Percentiles rank a stretch among this genome's conserved stretches.
Conservation (phyloP, 805 yeast genomes). For the Ogataea sp. region DNA sequence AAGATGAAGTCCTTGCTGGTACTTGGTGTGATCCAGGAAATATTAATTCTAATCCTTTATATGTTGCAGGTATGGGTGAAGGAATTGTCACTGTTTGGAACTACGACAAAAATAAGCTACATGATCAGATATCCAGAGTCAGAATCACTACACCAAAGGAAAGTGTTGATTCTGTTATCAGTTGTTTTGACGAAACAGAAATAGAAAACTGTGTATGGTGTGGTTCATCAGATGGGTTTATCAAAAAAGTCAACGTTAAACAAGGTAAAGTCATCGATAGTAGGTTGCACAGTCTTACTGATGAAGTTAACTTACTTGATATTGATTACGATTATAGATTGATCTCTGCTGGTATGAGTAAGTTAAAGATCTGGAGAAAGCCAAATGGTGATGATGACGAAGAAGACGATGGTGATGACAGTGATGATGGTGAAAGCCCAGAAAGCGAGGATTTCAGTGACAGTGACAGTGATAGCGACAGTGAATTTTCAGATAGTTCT, state of each 20-base stretch:
- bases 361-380: slow-evolving; percentile 66
- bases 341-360: slow-evolving; percentile 78
- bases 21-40: slow-evolving; percentile 56
- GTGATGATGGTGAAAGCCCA: slow-evolving; percentile 4
- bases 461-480: slow-evolving; percentile 8
- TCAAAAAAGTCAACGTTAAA: slow-evolving; percentile 59
- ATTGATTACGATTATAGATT: slow-evolving; percentile 75
- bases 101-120: slow-evolving; percentile 54
- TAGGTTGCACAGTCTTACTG: slow-evolving; percentile 57
- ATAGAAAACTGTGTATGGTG: slow-evolving; percentile 54
- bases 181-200: slow-evolving; percentile 46
- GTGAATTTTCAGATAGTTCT: slow-evolving; percentile 4
- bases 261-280: slow-evolving; percentile 57
- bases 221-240: slow-evolving; percentile 70
- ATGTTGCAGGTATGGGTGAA: slow-evolving; percentile 81
- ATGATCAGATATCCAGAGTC: slow-evolving; percentile 75
- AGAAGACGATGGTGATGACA: slow-evolving; percentile 23
- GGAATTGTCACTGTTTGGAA: slow-evolving; percentile 88
- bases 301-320: slow-evolving; percentile 73
- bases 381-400: slow-evolving; percentile 11
- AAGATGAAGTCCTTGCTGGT: slow-evolving; percentile 80
- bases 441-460: slow-evolving; percentile 5
- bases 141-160: slow-evolving; percentile 41
- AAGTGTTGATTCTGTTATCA: slow-evolving; percentile 63
- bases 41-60: slow-evolving; percentile 41